Evolutionary conservation across 2,329 filamentous ascomycete genomes (phyloP), one percentile per base, ranked within the genome.

Genomic region (Fusarium duplospermum): DNA sequence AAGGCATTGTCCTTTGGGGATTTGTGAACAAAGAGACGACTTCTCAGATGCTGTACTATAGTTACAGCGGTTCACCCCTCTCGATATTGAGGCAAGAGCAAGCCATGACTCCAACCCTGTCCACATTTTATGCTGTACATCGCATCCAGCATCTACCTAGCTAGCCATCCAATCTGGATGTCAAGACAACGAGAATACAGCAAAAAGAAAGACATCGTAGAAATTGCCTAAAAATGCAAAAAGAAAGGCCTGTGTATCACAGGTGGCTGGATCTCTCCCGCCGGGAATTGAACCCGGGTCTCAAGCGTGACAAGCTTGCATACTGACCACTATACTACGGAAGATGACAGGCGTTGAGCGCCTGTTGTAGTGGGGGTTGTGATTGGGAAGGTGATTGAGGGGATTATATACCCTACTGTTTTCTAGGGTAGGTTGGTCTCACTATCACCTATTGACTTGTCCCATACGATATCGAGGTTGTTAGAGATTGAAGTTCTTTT

Each of bases 271-370:
- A 64, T 59, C 62, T 64, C 62, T 64, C 62, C 62, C 62, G 62
- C 62, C 62, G 62, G 62, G 62, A 64, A 64, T 64, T 64, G 62
- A 64, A 64, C 62, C 62, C 62, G 62, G 62, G 62, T 64, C 62
- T 64, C 62, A 47, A 64, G 62, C 62, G 62, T 64, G 62, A 64
- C 62, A 64, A 64, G 61, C 61, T 64, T 57, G 61, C 61, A 64
- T 64, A 64, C 61, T 64, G 61, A 64, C 61, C 61, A 64, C 62
- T 64, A 64, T 64, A 64, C 62, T 64, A 64, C 62, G 62, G 62
- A 64, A 64, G 62, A 64, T 64, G 62, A 6, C 62, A 64, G 27
- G 50, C 36, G 62, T 64, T 58, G 62, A 45, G 22, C 62, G 27
- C 62, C 62, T 47, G 62, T 24, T 64, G 62, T 64, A 64, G 62